These are phyloP conservation scores for Nephelium lappaceum DNA, from an alignment of 345 rosid species.

Conservation along the genomic window DNA sequence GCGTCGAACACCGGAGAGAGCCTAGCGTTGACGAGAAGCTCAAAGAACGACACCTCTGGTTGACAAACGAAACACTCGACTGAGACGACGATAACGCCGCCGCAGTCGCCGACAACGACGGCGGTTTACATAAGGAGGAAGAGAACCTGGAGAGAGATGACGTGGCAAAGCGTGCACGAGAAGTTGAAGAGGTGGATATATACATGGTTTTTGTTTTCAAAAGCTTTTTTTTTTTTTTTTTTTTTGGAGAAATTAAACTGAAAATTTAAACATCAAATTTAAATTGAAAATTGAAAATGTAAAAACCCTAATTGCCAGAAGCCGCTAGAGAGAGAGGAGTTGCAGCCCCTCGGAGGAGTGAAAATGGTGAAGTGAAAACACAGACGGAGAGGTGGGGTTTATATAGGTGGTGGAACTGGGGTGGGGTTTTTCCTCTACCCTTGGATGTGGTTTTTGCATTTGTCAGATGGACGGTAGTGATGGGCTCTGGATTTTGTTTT, in stretches of 20 bases:
- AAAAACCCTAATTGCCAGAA: background rate
- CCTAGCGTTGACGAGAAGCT: slow-evolving; percentile 46
- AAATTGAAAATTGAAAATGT: background rate
- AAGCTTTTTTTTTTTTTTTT: too few relatives aligned
- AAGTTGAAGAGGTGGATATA: slow-evolving; percentile 20
- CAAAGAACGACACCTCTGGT: slow-evolving; percentile 33
- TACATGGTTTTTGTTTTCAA: background rate
- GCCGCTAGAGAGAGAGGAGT: background rate
- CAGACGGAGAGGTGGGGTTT: background rate
- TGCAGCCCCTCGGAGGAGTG: background rate
- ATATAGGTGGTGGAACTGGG: background rate
- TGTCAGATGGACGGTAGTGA: background rate
- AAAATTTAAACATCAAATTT: background rate
- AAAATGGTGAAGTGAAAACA: background rate
- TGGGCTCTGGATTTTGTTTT: background rate
- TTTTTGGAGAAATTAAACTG: background rate
- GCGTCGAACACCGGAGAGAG: slow-evolving; percentile 37
- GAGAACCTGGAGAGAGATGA: slow-evolving; percentile 36
- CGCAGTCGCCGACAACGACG: slow-evolving; percentile 14
- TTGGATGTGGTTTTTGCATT: background rate
- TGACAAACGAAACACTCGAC: slow-evolving; percentile 26
- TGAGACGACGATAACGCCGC: slow-evolving; percentile 23
- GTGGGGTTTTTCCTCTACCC: slow-evolving; percentile 10
- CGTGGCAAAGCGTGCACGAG: slow-evolving; percentile 44
- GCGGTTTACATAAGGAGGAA: slow-evolving; percentile 27